A percentile compares a stretch with the other conserved stretches of the same genome.
These are phyloP conservation scores for Globisporangium iwayamae DNA, from an alignment of 352 stramenopile species.

Conservation along the genomic window DNA sequence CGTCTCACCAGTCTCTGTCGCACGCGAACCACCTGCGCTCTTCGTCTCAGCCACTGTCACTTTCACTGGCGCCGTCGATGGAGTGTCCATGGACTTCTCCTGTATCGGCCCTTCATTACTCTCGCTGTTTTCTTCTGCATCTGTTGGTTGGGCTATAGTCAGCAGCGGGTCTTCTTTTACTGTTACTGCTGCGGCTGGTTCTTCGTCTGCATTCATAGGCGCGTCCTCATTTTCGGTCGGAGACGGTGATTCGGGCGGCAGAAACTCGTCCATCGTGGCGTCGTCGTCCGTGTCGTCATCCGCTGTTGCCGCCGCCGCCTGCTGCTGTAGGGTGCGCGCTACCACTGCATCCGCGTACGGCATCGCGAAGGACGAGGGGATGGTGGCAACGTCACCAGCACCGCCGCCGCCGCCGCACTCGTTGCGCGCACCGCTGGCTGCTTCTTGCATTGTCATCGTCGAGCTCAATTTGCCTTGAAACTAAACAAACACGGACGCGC, in stretches of 20 bases:
- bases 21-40: neutral
- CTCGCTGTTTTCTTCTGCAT: neutral
- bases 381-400: neutral
- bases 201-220: neutral
- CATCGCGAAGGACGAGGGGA: neutral
- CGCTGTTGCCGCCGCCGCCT: neutral
- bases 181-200: too few relatives aligned
- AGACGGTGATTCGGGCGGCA: neutral
- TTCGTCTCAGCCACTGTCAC: neutral
- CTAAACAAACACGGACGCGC: constrained; percentile 7
- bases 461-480: too few relatives aligned
- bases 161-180: neutral
- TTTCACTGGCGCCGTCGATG: neutral
- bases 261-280: constrained; percentile 1
- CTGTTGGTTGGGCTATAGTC: neutral
- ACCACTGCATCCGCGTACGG: neutral
- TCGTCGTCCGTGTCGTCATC: neutral
- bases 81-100: neutral
- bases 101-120: neutral
- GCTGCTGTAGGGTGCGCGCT: neutral
- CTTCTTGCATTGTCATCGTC: constrained; percentile 5
- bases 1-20: neutral
- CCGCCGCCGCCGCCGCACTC: neutral
- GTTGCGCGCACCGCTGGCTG: neutral
- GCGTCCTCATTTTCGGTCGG: neutral